phyloP scores from a whole-genome alignment of 306 rosid species.

The Quercus bicolor region DNA sequence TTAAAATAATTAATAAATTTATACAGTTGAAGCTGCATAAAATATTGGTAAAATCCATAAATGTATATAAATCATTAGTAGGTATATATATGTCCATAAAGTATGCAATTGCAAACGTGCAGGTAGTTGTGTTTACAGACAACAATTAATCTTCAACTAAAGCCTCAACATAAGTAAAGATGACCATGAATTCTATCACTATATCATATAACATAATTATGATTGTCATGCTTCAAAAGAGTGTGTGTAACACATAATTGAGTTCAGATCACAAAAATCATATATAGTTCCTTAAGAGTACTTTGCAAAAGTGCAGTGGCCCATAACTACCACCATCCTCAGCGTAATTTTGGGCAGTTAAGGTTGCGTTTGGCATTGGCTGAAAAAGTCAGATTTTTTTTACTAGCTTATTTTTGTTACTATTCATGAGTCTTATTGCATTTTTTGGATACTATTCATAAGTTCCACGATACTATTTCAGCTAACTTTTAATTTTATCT shows the following conservation, averaged over 20 bases:
- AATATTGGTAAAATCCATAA: not conserved
- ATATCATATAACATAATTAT: not conserved
- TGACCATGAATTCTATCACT: not conserved
- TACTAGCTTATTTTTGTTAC: too few relatives aligned
- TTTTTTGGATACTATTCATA: too few relatives aligned
- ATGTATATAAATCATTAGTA: not conserved
- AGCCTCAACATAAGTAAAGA: not conserved
- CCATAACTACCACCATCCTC: not conserved
- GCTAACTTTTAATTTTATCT: too few relatives aligned
- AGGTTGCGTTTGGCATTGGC: too few relatives aligned
- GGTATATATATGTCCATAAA: not conserved
- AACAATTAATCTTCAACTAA: not conserved
- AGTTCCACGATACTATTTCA: fast-evolving
- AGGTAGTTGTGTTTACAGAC: not conserved
- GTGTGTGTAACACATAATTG: not conserved
- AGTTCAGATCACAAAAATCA: not conserved
- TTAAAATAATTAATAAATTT: not conserved
- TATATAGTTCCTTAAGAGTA: too few relatives aligned
- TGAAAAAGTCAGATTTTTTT: too few relatives aligned
- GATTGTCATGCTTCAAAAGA: not conserved
- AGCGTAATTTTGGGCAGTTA: not conserved
- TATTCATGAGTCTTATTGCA: fast-evolving
- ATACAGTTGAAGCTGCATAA: not conserved
- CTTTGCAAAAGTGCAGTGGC: too few relatives aligned
- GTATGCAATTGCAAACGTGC: too few relatives aligned